Conservation (phyloP, 768 basidiomycete genomes). For the Agrocybe praecox region DNA sequence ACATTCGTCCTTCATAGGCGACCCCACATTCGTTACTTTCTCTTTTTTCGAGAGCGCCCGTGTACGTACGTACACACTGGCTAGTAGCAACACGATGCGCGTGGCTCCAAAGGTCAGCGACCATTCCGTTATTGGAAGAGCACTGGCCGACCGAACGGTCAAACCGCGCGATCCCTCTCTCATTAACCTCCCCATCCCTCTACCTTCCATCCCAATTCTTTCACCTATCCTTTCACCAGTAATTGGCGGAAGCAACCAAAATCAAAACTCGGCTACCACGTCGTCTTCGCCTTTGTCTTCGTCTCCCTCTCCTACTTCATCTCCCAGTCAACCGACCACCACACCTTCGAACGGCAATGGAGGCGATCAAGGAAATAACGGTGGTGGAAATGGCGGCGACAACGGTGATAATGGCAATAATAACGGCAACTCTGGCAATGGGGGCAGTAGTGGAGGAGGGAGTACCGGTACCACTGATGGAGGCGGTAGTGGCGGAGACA, state of each 20-base stretch:
- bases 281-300: no score
- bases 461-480: background rate
- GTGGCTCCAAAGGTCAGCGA: constrained; percentile 3
- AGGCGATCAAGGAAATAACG: background rate
- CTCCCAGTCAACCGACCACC: constrained; percentile 16
- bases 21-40: constrained; percentile 13
- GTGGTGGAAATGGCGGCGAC: constrained; percentile 9
- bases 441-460: background rate
- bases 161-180: constrained; percentile 40
- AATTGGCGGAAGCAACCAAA: constrained; percentile 26
- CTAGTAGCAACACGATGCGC: constrained; percentile 7
- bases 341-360: background rate
- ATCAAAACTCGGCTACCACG: constrained; percentile 1
- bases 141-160: constrained; percentile 19
- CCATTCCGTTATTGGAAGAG: constrained; percentile 14
- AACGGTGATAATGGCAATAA: constrained; percentile 12
- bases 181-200: constrained; percentile 36
- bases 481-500: constrained; percentile 1
- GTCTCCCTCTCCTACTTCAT: constrained; percentile 12
- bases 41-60: background rate
- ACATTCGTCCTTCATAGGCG: constrained; percentile 10
- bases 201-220: constrained; percentile 44
- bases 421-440: constrained; percentile 1
- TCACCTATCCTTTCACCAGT: constrained; percentile 37
- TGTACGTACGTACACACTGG: no score